Base-by-base conservation (phyloP, 2,329 filamentous ascomycete species). In the Myriangium duriaei region DNA sequence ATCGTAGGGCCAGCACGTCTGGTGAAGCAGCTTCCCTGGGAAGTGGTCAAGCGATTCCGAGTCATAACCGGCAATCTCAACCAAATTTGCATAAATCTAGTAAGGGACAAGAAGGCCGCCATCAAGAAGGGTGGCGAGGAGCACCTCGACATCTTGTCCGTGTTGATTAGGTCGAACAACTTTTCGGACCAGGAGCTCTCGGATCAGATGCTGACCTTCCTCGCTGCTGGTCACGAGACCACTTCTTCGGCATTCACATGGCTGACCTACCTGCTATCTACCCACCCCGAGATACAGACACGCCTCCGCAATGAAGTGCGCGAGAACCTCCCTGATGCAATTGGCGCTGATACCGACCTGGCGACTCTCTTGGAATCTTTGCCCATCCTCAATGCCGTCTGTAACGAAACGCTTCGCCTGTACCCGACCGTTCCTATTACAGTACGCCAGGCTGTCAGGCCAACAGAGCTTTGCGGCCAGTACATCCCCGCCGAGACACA, bases 181-280 rank as follows among this genome's bases (percentile, higher is more conserved):
- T 73, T 74, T 48, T 64, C 66, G 0, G 68, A 74, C 37, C 51
- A 59, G 3, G 58, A 64, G 12, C 50, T 74, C 9, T 64, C 66
- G 5, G 68, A 74, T 44, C 70, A 74, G 39, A 57, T 74, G 1
- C 50, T 74, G 16, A 75, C 71, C 0, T 72, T 72, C 46, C 50
- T 74, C 3, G 70, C 69, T 3, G 68, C 68, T 3, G 69, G 62
- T 4, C 83, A 88, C 56, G 81, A 88, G 59, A 88, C 83, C 1
- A 87, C 81, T 0, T 75, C 83, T 1, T 71, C 76, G 1, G 70
- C 81, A n/a, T 66, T 91, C 53, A 79, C 77, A n/a, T 88, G 81
- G 80, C 72, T 78, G 3, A 60, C 76, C 5, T 82, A 86, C 52
- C 62, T 78, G 30, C 69, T 91, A 11, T 73, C 72, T 47, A 66